phyloP scores from a whole-genome alignment of 139 green algal species.

The Tetradesmus lagerheimii region DNA sequence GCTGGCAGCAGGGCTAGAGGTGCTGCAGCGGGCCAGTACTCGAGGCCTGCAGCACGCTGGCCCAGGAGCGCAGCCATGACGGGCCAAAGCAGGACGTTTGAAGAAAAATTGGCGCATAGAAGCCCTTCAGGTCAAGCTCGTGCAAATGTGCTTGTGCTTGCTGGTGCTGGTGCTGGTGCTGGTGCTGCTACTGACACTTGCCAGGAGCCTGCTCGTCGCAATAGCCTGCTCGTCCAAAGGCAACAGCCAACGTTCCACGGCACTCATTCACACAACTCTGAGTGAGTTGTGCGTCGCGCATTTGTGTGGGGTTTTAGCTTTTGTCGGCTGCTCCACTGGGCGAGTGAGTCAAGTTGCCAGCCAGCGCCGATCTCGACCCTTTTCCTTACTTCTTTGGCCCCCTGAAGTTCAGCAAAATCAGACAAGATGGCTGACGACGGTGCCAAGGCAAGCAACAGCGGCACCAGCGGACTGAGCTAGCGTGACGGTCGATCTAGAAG shows the following conservation, averaged over 20 bases:
- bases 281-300: background rate
- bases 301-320: background rate
- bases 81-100: background rate
- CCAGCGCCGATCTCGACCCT: background rate
- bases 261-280: no score
- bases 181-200: no score
- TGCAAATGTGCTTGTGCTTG: no score
- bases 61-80: background rate
- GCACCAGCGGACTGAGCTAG: background rate
- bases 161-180: no score
- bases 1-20: background rate
- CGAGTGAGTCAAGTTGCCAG: background rate
- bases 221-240: no score
- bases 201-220: no score
- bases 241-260: no score
- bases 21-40: background rate
- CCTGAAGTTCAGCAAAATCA: constrained; percentile 9
- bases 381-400: constrained; percentile 11
- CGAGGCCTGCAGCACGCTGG: background rate
- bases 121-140: background rate
- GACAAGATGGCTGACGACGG: constrained; percentile 62
- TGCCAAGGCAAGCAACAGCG: constrained; percentile 55
- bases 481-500: background rate
- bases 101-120: background rate
- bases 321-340: background rate